Conservation (phyloP, 73 alveolate genomes). For the Paraurostyla sp. region DNA sequence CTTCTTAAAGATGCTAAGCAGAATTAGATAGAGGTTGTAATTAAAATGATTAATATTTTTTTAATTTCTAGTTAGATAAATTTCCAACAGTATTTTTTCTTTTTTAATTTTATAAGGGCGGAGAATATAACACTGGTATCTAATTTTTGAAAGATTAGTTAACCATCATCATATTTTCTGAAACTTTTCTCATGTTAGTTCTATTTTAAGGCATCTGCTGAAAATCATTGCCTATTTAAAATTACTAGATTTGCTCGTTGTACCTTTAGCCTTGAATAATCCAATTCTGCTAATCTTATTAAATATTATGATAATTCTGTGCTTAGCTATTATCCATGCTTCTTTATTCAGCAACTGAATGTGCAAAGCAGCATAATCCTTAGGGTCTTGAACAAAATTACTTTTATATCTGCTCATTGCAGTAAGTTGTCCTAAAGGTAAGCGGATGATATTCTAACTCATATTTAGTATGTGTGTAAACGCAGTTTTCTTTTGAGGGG, state of each 20-base stretch:
- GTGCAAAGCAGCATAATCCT: slow-evolving; percentile 8
- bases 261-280: background rate
- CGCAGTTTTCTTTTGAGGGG: background rate
- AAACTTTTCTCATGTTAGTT: background rate
- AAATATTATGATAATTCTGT: background rate
- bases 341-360: background rate
- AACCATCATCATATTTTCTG: background rate
- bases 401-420: background rate
- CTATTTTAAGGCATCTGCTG: background rate
- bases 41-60: background rate
- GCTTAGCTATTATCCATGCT: background rate
- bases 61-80: background rate
- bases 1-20: background rate
- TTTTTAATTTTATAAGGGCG: background rate
- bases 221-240: background rate
- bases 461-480: background rate
- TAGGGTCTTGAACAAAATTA: background rate
- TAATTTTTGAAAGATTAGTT: background rate
- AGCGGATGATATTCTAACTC: slow-evolving; percentile 21
- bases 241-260: background rate
- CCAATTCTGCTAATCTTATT: background rate
- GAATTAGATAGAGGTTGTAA: background rate
- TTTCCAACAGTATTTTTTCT: background rate
- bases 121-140: background rate
- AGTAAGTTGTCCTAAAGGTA: background rate